These are phyloP conservation scores for Didymellaceae sp. DNA, from an alignment of 2,329 filamentous ascomycete genomes.

Conservation along the genomic window DNA sequence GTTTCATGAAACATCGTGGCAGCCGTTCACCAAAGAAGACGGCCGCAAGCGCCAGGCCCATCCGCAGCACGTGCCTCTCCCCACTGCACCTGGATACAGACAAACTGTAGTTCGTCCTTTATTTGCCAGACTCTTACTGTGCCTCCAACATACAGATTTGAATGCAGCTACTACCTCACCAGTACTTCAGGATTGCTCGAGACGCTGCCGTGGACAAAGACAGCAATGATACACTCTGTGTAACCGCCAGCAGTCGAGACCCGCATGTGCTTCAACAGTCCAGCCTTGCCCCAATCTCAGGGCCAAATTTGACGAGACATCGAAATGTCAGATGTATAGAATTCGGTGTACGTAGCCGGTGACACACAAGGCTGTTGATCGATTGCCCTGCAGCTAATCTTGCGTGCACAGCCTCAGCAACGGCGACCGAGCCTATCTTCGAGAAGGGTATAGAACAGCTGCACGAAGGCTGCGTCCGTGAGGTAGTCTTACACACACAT, in stretches of 20 bases:
- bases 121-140: constrained; percentile 9
- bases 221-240: constrained; percentile 17
- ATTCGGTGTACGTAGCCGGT: constrained; percentile 12
- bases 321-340: constrained; percentile 8
- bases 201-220: constrained; percentile 16
- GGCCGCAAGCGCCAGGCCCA: constrained; percentile 18
- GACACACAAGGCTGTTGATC: constrained; percentile 10
- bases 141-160: constrained; percentile 17
- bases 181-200: constrained; percentile 9
- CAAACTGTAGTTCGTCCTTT: constrained; percentile 16
- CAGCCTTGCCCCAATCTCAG: constrained; percentile 14
- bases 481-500: not conserved
- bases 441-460: not conserved
- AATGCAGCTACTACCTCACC: constrained; percentile 20
- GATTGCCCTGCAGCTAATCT: constrained; percentile 12
- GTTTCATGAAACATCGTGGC: constrained; percentile 24
- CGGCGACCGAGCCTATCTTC: constrained; percentile 13
- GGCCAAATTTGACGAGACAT: constrained; percentile 7
- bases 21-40: constrained; percentile 8
- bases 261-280: constrained; percentile 5
- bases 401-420: constrained; percentile 12
- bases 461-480: constrained; percentile 1
- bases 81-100: constrained; percentile 1
- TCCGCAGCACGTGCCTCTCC: constrained; percentile 17
- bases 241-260: constrained; percentile 19